Conservation (phyloP, 169 alveolate species). For the Hepatocystis sp. region DNA sequence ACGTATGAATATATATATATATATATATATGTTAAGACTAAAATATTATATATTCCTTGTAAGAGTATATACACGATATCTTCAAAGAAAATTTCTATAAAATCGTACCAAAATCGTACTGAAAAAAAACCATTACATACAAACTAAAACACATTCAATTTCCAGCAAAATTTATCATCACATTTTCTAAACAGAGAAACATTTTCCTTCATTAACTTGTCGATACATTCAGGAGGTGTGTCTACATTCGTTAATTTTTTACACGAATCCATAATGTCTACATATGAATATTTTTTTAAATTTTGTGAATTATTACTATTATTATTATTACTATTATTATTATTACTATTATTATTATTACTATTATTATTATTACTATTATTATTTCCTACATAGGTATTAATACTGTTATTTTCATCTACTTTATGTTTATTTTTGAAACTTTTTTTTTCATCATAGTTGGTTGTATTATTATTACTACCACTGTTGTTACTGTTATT, state of each 20-base stretch:
- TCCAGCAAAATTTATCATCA: constrained; percentile 74
- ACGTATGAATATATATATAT: too few relatives aligned
- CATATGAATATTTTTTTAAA: constrained; percentile 60
- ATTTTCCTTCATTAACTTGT: constrained; percentile 70
- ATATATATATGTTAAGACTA: too few relatives aligned
- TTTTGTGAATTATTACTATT: constrained; percentile 19
- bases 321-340: background rate
- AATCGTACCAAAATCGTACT: too few relatives aligned
- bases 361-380: background rate
- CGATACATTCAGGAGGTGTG: constrained; percentile 74
- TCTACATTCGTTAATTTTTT: constrained; percentile 58
- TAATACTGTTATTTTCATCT: constrained; percentile 6
- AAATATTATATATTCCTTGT: too few relatives aligned
- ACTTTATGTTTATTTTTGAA: constrained; percentile 19
- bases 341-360: background rate
- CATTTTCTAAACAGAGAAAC: constrained; percentile 72
- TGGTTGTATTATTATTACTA: constrained; percentile 16
- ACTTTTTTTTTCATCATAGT: constrained; percentile 26
- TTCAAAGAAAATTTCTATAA: too few relatives aligned
- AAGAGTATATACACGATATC: too few relatives aligned
- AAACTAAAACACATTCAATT: constrained; percentile 44
- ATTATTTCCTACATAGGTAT: background rate
- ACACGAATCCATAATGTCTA: constrained; percentile 73
- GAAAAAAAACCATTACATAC: too few relatives aligned
- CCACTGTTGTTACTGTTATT: background rate